Base-by-base conservation (phyloP, 1,284 basidiomycete species). In the Cryptococcus amylolentus region DNA sequence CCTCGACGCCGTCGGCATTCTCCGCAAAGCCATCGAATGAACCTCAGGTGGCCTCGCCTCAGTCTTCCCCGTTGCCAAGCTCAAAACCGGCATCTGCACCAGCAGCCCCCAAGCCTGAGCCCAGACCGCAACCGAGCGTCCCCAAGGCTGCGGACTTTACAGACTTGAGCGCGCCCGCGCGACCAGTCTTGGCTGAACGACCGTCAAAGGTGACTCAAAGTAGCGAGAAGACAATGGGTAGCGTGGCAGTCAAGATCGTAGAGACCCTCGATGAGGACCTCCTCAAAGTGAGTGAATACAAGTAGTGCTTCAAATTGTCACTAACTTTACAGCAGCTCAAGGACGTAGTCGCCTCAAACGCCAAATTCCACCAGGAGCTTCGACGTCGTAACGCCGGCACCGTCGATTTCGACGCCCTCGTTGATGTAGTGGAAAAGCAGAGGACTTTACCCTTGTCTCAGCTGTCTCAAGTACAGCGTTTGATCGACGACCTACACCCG, bases 201-300 rank as follows among this genome's bases (percentile, higher is more conserved):
- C 41, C 41, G 8, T n/a, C 41, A 23, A 42, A 42, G 20, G 41
- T 23, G 20, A 42, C 41, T n/a, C n/a, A n/a, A 16, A 42, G 16
- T 41, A 56, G 62, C 4, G 50, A 54, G 39, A 61, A 58, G 51
- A 58, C 64, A 3, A 68, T 75, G 64, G 58, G 57, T 1, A 64
- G 61, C 1, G 55, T 67, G 12, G 45, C 72, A 1, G 69, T 78
- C 55, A 65, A 75, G 4, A 63, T 77, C 37, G 65, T 81, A 23
- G 66, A 69, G 10, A 68, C 75, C 18, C 73, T 81, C 51, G 63
- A 78, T 0, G 66, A 67, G 3, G 69, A 74, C 20, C 67, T 79
- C 38, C 45, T 62, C 20, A 28, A 55, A 16, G 64, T 70, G 46
- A 60, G 66, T 59, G 35, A n/a, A 40, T 27, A 27, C 10, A 31